A percentile compares a stretch with the other conserved stretches of the same genome.
Evolutionary conservation across 352 stramenopile species (phyloP).

Genomic region (Globisporangium ultimum): DNA sequence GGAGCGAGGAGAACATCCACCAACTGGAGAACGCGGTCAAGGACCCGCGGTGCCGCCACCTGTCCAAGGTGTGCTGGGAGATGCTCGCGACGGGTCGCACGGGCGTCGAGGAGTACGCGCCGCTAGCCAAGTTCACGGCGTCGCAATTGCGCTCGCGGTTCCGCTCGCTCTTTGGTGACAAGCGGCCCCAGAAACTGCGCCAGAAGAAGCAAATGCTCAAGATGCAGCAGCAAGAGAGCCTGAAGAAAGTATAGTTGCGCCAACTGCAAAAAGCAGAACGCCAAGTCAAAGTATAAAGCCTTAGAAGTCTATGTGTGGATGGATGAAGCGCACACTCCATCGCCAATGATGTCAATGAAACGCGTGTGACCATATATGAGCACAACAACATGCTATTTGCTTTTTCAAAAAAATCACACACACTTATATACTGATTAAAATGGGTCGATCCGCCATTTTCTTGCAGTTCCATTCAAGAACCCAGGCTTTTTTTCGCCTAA

Average conservation of each 20-base stretch:
- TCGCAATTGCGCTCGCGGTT: conserved; percentile 78
- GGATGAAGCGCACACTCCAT: no score
- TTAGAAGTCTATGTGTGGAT: not conserved
- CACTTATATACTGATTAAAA: conserved; percentile 2
- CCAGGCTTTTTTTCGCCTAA: not conserved
- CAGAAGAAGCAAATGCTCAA: conserved; percentile 67
- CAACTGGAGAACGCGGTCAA: conserved; percentile 67
- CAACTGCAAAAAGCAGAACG: not conserved
- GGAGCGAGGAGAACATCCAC: conserved; percentile 67
- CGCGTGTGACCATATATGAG: not conserved
- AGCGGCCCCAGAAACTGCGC: conserved; percentile 64
- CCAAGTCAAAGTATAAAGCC: not conserved
- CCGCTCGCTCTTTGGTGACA: conserved; percentile 74
- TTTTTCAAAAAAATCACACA: not conserved
- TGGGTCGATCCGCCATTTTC: not conserved
- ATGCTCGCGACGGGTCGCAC: conserved; percentile 68
- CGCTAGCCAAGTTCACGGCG: conserved; percentile 68
- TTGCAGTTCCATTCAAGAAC: not conserved
- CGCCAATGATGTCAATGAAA: not conserved
- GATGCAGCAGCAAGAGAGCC: conserved; percentile 41
- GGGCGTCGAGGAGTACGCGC: conserved; percentile 66
- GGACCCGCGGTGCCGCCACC: conserved; percentile 64
- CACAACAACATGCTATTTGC: no score
- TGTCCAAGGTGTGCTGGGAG: conserved; percentile 79
- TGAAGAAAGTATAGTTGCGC: conserved; percentile 7